phyloP scores from a whole-genome alignment of 768 basidiomycete genomes.

The Suillus decipiens region DNA sequence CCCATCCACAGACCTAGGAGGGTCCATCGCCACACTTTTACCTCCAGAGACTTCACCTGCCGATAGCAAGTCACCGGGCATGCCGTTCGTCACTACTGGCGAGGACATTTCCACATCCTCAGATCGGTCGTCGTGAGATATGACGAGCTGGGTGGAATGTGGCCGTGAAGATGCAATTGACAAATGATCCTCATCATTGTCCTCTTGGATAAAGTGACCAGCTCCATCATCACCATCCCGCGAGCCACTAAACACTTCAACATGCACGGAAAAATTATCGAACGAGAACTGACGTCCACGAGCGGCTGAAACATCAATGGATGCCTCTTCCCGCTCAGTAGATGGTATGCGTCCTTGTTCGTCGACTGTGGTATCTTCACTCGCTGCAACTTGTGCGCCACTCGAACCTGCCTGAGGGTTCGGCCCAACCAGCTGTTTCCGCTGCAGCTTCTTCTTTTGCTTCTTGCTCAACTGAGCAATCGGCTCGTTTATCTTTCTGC shows the following conservation, averaged over 20 bases:
- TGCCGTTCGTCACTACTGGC: constrained; percentile 6
- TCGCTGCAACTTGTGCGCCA: neutral
- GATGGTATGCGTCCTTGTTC: neutral
- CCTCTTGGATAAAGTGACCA: neutral
- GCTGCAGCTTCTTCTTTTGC: constrained; percentile 9
- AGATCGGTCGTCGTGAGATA: neutral
- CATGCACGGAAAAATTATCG: neutral
- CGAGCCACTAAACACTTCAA: neutral
- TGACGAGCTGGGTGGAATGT: constrained; percentile 6
- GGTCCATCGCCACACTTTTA: neutral
- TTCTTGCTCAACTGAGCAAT: constrained; percentile 5
- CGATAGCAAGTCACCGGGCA: neutral
- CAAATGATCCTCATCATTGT: constrained; percentile 2
- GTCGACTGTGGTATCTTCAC: too few species aligned
- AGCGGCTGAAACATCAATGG: neutral
- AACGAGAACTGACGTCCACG: neutral
- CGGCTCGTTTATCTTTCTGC: neutral
- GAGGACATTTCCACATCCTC: constrained; percentile 15
- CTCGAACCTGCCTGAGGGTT: neutral
- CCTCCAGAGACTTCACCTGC: neutral
- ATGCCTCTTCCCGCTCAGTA: neutral
- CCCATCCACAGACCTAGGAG: neutral
- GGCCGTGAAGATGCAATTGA: constrained; percentile 15
- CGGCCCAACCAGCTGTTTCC: neutral
- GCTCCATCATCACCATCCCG: neutral